phyloP scores from a whole-genome alignment of 1,139 yeast genomes.

The Diutina mesorugosa region DNA sequence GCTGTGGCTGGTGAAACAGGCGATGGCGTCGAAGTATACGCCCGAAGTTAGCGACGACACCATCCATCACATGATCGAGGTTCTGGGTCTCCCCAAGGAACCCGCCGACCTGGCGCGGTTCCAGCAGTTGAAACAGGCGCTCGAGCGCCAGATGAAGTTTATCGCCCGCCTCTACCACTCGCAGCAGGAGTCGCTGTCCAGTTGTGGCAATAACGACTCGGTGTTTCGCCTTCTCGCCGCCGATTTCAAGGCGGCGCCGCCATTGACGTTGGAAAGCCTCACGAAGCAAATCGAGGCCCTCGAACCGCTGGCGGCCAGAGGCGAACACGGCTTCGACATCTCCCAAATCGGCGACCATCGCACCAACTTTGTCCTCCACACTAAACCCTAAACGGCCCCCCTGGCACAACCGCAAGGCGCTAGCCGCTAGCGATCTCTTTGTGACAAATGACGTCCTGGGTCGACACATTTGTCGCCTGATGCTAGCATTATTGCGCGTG shows the following conservation, averaged over 20 bases:
- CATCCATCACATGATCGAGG: constrained; percentile 19
- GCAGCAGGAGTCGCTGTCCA: constrained; percentile 6
- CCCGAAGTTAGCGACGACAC: background rate
- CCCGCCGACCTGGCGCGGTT: constrained; percentile 11
- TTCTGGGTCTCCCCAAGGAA: constrained; percentile 31
- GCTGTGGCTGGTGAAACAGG: background rate
- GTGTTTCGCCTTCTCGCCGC: constrained; percentile 22
- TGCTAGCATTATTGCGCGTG: background rate
- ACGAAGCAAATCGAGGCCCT: constrained; percentile 13
- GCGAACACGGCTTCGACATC: constrained; percentile 13
- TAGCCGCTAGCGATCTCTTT: background rate
- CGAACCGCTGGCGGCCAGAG: constrained; percentile 12
- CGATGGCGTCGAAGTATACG: background rate
- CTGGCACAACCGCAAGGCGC: no score
- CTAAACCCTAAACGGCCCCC: background rate
- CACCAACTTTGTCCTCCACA: constrained; percentile 7
- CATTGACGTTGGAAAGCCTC: constrained; percentile 12
- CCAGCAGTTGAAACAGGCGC: constrained; percentile 14
- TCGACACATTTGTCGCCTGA: background rate
- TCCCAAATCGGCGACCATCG: constrained; percentile 3
- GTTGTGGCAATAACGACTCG: constrained; percentile 11
- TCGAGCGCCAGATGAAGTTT: constrained; percentile 33
- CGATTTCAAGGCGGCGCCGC: constrained; percentile 17
- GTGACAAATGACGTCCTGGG: no score
- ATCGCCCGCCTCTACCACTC: constrained; percentile 27